Evolutionary conservation across 2,329 filamentous ascomycete species (phyloP).

Genomic region (Nectriaceae sp.): DNA sequence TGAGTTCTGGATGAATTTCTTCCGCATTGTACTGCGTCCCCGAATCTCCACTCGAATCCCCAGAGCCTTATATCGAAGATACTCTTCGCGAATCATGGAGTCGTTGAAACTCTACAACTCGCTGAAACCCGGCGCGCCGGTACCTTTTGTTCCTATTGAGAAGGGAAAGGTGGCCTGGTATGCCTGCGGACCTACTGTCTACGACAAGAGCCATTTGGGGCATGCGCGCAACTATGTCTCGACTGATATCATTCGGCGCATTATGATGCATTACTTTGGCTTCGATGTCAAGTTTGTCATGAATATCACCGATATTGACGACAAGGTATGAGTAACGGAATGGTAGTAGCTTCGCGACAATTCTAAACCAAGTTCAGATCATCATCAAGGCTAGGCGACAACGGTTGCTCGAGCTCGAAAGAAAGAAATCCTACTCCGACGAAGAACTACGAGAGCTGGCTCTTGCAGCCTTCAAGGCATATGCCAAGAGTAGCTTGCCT

Average conservation of each 20-base stretch:
- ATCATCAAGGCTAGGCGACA: conserved; percentile 71
- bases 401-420: conserved; percentile 75
- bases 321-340: conserved; percentile 56
- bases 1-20: conserved; percentile 37
- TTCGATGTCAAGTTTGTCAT: conserved; percentile 86
- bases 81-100: conserved; percentile 47
- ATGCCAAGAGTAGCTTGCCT: conserved; percentile 57
- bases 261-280: conserved; percentile 80
- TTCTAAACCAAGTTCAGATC: conserved; percentile 42
- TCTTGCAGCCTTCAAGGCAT: conserved; percentile 55
- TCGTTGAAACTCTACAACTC: conserved; percentile 79
- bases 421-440: conserved; percentile 64
- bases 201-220: conserved; percentile 79
- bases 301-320: conserved; percentile 87
- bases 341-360: background rate
- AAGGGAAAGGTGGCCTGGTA: conserved; percentile 79
- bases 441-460: conserved; percentile 50
- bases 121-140: conserved; percentile 69
- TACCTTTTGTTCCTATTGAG: conserved; percentile 73
- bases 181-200: conserved; percentile 84
- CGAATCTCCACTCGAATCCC: conserved; percentile 29
- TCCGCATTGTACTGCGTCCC: conserved; percentile 33
- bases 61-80: conserved; percentile 32
- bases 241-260: conserved; percentile 83
- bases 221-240: conserved; percentile 91